Evolutionary conservation across 202 grass and related monocot genomes (phyloP).

Genomic region (Bolboschoenoplectus hybrid): DNA sequence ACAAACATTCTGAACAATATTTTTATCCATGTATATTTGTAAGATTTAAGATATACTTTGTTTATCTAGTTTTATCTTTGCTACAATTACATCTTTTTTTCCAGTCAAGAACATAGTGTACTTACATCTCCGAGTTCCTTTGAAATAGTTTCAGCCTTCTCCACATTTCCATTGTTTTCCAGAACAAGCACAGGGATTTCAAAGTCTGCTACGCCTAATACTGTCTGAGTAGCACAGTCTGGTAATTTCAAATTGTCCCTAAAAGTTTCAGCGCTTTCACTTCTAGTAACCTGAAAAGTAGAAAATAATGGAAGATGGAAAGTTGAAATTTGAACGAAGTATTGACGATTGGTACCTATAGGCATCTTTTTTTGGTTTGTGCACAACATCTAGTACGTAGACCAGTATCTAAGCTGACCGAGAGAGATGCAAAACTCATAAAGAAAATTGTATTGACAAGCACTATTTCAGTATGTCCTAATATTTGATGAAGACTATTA

Average conservation of each 20-base stretch:
- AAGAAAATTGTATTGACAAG: constrained; percentile 24
- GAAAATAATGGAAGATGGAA: constrained; percentile 48
- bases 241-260: constrained; percentile 46
- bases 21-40: neutral
- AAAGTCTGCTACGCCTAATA: constrained; percentile 58
- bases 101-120: constrained; percentile 22
- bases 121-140: constrained; percentile 95
- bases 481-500: constrained; percentile 46
- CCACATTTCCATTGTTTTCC: constrained; percentile 79
- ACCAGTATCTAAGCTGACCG: neutral
- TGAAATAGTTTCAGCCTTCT: constrained; percentile 83
- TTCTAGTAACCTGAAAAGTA: constrained; percentile 53
- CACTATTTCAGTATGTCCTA: too few species aligned
- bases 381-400: neutral
- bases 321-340: constrained; percentile 28
- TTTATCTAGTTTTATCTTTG: constrained; percentile 2
- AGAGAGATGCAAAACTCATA: neutral
- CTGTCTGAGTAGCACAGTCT: constrained; percentile 39
- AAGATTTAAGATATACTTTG: neutral
- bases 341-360: constrained; percentile 26
- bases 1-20: neutral
- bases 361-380: constrained; percentile 14
- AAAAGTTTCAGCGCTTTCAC: constrained; percentile 51
- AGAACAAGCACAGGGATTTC: constrained; percentile 59
- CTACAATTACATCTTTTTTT: constrained; percentile 1